Evolutionary conservation across 2,329 filamentous ascomycete genomes (phyloP).

Genomic region (Sporothrix euskadiensis): DNA sequence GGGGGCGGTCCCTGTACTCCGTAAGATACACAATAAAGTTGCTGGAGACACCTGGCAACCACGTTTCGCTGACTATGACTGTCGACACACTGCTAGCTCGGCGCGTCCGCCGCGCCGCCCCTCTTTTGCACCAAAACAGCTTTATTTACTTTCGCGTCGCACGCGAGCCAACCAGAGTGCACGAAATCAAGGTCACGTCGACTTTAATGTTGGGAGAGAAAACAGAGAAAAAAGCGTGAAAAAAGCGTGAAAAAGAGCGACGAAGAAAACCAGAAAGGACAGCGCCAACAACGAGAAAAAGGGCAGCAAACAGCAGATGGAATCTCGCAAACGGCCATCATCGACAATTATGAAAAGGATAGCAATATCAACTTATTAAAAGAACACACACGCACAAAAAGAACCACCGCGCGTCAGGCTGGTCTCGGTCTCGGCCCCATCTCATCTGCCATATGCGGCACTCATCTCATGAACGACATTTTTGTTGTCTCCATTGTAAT

Average conservation of each 20-base stretch:
- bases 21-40: neutral
- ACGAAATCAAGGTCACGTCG: neutral
- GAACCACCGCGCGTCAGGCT: conserved; percentile 2
- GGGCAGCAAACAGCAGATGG: neutral
- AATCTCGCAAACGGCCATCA: neutral
- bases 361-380: neutral
- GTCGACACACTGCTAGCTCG: neutral
- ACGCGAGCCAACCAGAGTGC: conserved; percentile 10
- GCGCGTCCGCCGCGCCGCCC: conserved; percentile 7
- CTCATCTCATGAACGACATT: neutral
- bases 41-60: conserved; percentile 24
- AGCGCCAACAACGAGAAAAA: neutral
- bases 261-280: neutral
- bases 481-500: neutral
- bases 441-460: neutral
- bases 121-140: conserved; percentile 8
- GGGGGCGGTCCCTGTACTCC: neutral
- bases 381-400: neutral
- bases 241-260: neutral
- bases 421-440: neutral
- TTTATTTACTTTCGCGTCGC: conserved; percentile 29
- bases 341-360: neutral
- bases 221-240: neutral
- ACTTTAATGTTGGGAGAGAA: neutral
- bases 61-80: conserved; percentile 21